These are phyloP conservation scores for Proteromonas lacertae DNA, from an alignment of 352 stramenopile genomes.

Conservation along the genomic window DNA sequence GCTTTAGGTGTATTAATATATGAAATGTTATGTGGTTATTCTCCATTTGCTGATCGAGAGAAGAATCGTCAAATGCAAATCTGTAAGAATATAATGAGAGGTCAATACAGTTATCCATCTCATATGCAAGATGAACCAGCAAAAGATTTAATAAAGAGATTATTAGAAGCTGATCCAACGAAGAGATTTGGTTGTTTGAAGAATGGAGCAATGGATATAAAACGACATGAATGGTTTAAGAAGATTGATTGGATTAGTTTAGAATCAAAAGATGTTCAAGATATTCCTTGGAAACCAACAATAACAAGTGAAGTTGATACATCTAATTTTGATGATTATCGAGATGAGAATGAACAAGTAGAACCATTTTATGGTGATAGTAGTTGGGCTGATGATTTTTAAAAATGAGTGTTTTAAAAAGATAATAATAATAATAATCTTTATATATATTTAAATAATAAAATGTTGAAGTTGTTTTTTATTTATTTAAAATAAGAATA, in stretches of 20 bases:
- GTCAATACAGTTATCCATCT: slow-evolving; percentile 2
- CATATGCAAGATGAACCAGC: background rate
- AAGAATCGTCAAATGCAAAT: slow-evolving; percentile 32
- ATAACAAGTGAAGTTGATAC: slow-evolving; percentile 35
- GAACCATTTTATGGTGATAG: slow-evolving; percentile 2
- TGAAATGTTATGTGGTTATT: too few species aligned
- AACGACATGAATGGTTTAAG: slow-evolving; percentile 27
- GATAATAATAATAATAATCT: slow-evolving; percentile 6
- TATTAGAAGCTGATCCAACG: slow-evolving; percentile 27
- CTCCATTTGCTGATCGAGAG: slow-evolving; percentile 1
- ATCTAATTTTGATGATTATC: slow-evolving; percentile 35
- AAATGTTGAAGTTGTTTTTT: too few species aligned
- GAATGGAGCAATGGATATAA: slow-evolving; percentile 16
- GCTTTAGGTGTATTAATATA: slow-evolving; percentile 37
- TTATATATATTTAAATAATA: slow-evolving; percentile 14
- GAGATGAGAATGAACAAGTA: slow-evolving; percentile 21
- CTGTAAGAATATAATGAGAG: slow-evolving; percentile 37
- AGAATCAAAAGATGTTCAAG: slow-evolving; percentile 26
- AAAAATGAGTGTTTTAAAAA: background rate
- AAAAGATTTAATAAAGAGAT: slow-evolving; percentile 24
- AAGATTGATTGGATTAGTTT: slow-evolving; percentile 34
- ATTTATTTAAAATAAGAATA: too few species aligned
- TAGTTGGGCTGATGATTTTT: slow-evolving; percentile 1
- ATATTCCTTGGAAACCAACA: slow-evolving; percentile 25
- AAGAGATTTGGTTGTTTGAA: slow-evolving; percentile 17